Evolutionary conservation across 2,329 filamentous ascomycete genomes (phyloP).

Genomic region (Pyrenophora graminea): DNA sequence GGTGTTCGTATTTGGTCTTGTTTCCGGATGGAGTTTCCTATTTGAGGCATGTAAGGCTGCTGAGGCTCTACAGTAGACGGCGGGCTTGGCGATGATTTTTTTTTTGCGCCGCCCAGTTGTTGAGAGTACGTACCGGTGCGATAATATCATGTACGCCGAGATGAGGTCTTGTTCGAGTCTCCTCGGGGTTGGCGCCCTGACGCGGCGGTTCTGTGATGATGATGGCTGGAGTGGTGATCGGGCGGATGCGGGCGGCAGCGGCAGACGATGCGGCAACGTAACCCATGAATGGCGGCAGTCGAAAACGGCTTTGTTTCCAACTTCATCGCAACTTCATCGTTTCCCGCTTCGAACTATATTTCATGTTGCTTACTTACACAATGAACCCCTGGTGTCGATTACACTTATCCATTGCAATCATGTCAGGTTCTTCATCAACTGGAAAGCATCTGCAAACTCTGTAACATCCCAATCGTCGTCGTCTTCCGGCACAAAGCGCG

Average conservation of each 20-base stretch:
- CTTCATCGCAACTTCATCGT: background rate
- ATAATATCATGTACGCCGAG: background rate
- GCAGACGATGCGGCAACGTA: background rate
- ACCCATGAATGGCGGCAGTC: background rate
- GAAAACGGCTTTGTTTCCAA: background rate
- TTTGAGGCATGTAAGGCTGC: slow-evolving; percentile 1
- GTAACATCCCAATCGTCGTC: slow-evolving; percentile 32
- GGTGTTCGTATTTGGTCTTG: background rate
- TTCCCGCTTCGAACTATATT: too few relatives aligned
- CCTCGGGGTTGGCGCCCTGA: background rate
- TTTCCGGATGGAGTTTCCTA: slow-evolving; percentile 4
- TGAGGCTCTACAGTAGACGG: background rate
- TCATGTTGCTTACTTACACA: background rate
- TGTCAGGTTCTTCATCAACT: slow-evolving; percentile 14
- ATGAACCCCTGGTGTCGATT: too few relatives aligned
- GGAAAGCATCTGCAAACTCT: slow-evolving; percentile 33
- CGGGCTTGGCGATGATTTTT: background rate
- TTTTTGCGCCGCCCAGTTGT: too few relatives aligned
- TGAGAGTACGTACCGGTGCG: too few relatives aligned
- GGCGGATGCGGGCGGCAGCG: background rate
- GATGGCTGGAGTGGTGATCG: background rate
- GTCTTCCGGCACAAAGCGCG: slow-evolving; percentile 26
- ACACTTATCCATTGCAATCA: background rate
- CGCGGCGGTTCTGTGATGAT: background rate
- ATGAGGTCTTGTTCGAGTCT: background rate